A percentile compares a stretch with the other conserved stretches of the same genome.
These are phyloP conservation scores for Taphrina deformans DNA, from an alignment of 1,139 yeast species.

Conservation along the genomic window DNA sequence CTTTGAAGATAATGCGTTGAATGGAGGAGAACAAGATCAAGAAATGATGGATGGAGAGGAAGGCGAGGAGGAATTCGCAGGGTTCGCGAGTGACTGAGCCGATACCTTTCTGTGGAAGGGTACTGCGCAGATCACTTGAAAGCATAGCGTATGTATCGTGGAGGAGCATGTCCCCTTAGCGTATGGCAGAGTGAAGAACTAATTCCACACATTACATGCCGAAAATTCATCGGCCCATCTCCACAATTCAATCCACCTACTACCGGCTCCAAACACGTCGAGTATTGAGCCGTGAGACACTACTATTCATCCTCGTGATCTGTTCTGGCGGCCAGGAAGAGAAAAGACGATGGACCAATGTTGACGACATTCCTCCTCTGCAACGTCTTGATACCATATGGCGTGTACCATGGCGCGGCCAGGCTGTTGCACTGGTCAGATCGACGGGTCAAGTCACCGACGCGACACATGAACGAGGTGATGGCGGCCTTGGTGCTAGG, in stretches of 20 bases:
- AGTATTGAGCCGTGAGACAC: too few species aligned
- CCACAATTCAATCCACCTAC: not conserved
- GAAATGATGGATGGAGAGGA: constrained; percentile 6
- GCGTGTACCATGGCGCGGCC: constrained; percentile 3
- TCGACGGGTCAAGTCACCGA: constrained; percentile 16
- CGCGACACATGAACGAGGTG: constrained; percentile 24
- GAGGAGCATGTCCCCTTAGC: not conserved
- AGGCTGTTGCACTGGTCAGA: constrained; percentile 14
- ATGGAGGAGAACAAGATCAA: not conserved
- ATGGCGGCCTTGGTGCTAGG: not conserved
- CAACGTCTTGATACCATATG: constrained; percentile 14
- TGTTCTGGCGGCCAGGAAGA: too few species aligned
- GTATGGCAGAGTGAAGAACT: not conserved
- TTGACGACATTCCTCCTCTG: constrained; percentile 14
- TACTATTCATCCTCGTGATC: not conserved
- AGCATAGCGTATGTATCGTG: not conserved
- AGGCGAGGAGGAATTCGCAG: constrained; percentile 12
- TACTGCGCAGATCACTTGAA: too few species aligned
- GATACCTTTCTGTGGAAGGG: too few species aligned
- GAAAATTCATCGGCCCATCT: not conserved
- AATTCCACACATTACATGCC: not conserved
- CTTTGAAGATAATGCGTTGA: not conserved
- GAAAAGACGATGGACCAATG: constrained; percentile 11
- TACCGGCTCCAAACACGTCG: too few species aligned
- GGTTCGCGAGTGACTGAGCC: not conserved